Percentiles rank a stretch among this genome's conserved stretches.
Conservation (phyloP, 371 early-diverging fungal species). For the Mucor indicus region DNA sequence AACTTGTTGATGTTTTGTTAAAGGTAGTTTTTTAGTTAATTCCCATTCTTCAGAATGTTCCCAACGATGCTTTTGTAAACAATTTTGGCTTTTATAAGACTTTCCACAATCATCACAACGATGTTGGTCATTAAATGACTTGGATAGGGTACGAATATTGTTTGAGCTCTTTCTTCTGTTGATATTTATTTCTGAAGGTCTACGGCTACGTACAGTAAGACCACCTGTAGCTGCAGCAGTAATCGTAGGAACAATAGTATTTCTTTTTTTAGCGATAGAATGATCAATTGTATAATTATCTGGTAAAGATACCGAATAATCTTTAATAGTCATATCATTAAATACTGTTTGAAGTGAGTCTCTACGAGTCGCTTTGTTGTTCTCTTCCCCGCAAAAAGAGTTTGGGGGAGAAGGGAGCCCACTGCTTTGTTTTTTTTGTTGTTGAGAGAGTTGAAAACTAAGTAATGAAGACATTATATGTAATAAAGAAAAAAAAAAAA, state of each 20-base stretch:
- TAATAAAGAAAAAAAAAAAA: constrained; percentile 4
- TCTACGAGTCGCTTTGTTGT: constrained; percentile 15
- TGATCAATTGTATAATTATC: constrained; percentile 51
- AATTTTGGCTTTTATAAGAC: constrained; percentile 66
- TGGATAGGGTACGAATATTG: constrained; percentile 16
- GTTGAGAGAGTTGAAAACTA: constrained; percentile 41
- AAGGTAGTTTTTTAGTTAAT: constrained; percentile 55
- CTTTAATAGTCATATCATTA: constrained; percentile 32
- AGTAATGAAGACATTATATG: constrained; percentile 43
- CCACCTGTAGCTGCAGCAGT: constrained; percentile 36
- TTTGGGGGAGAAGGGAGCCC: constrained; percentile 47
- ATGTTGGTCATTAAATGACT: constrained; percentile 20
- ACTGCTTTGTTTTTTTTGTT: constrained; percentile 16
- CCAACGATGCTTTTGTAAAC: constrained; percentile 69
- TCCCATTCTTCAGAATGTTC: constrained; percentile 74
- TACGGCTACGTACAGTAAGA: constrained; percentile 27
- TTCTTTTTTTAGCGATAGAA: constrained; percentile 12
- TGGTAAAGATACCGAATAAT: constrained; percentile 37
- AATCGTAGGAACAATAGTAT: constrained; percentile 23
- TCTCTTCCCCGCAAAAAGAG: constrained; percentile 47
- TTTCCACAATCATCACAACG: constrained; percentile 70
- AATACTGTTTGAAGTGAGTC: constrained; percentile 42
- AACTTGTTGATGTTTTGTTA: constrained; percentile 77
- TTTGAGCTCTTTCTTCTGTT: constrained; percentile 3
- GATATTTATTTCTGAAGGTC: constrained; percentile 7